Percentiles rank a stretch among this genome's conserved stretches.
Evolutionary conservation across 1,139 yeast genomes (phyloP).

Genomic region (Pichia sp.): DNA sequence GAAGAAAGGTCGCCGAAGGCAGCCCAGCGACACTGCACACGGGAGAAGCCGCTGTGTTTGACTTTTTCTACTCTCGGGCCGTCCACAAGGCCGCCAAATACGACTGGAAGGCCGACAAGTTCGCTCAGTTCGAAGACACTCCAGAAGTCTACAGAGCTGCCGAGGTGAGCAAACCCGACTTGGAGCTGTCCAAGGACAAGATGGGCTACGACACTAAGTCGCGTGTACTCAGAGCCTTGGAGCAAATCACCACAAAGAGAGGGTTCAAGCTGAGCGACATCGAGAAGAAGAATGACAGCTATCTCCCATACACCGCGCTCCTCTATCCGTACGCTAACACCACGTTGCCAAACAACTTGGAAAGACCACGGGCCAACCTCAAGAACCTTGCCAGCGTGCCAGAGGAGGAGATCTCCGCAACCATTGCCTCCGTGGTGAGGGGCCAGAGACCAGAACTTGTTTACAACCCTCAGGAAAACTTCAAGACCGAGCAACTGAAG

Average conservation of each 20-base stretch:
- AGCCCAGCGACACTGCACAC: not conserved
- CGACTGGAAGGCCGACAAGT: slow-evolving; percentile 7
- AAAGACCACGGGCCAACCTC: slow-evolving; percentile 17
- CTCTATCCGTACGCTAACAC: slow-evolving; percentile 28
- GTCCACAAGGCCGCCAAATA: slow-evolving; percentile 9
- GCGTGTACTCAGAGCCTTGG: slow-evolving; percentile 29
- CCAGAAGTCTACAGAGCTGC: slow-evolving; percentile 3
- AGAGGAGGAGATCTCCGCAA: slow-evolving; percentile 19
- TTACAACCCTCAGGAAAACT: slow-evolving; percentile 18
- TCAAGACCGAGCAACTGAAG: slow-evolving; percentile 24
- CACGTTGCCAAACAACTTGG: slow-evolving; percentile 20
- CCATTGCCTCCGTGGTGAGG: slow-evolving; percentile 25
- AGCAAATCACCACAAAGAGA: slow-evolving; percentile 23
- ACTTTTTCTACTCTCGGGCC: slow-evolving; percentile 15
- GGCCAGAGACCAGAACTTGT: slow-evolving; percentile 28
- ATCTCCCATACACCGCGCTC: slow-evolving; percentile 18
- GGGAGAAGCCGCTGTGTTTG: not conserved
- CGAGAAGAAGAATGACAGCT: slow-evolving; percentile 13
- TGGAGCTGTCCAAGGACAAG: slow-evolving; percentile 27
- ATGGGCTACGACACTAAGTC: slow-evolving; percentile 27
- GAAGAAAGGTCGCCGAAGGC: slow-evolving; percentile 12
- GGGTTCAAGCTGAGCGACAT: slow-evolving; percentile 23
- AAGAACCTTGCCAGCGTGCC: slow-evolving; percentile 18
- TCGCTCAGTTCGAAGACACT: slow-evolving; percentile 3
- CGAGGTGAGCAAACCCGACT: slow-evolving; percentile 17